These are phyloP conservation scores for Allium sativum DNA, from an alignment of 106 monocot species.

Conservation along the genomic window DNA sequence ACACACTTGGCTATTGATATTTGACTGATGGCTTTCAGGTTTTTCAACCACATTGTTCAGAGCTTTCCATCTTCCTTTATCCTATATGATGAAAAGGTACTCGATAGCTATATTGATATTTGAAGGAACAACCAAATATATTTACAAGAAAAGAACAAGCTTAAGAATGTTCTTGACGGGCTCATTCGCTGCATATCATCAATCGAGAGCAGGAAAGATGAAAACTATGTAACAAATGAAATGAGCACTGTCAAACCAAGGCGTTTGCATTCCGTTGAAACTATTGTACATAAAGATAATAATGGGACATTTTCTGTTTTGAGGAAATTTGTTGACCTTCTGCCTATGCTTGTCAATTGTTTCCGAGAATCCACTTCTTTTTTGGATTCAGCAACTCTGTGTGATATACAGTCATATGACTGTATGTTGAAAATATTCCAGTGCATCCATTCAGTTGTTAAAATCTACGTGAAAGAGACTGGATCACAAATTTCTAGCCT, in stretches of 20 bases:
- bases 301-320: too few relatives aligned
- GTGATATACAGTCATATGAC: too few relatives aligned
- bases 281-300: slow-evolving; percentile 9
- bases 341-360: too few relatives aligned
- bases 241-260: slow-evolving; percentile 13
- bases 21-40: slow-evolving; percentile 72
- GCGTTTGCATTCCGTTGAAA: slow-evolving; percentile 20
- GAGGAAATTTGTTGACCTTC: too few relatives aligned
- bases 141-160: slow-evolving; percentile 67
- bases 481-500: too few relatives aligned
- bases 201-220: slow-evolving; percentile 19
- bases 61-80: slow-evolving; percentile 68
- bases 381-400: too few relatives aligned
- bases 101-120: slow-evolving; percentile 40
- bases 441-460: too few relatives aligned
- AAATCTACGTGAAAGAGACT: too few relatives aligned
- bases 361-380: too few relatives aligned
- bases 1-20: slow-evolving; percentile 72
- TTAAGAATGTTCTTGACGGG: slow-evolving; percentile 52
- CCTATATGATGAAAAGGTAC: slow-evolving; percentile 62
- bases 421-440: too few relatives aligned
- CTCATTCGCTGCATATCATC: slow-evolving; percentile 58
- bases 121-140: slow-evolving; percentile 61
- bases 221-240: slow-evolving; percentile 14
- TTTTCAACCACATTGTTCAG: slow-evolving; percentile 64